A percentile compares a stretch with the other conserved stretches of the same genome.
Conservation (phyloP, 1,284 basidiomycete species). For the Hymenochaete sp. region DNA sequence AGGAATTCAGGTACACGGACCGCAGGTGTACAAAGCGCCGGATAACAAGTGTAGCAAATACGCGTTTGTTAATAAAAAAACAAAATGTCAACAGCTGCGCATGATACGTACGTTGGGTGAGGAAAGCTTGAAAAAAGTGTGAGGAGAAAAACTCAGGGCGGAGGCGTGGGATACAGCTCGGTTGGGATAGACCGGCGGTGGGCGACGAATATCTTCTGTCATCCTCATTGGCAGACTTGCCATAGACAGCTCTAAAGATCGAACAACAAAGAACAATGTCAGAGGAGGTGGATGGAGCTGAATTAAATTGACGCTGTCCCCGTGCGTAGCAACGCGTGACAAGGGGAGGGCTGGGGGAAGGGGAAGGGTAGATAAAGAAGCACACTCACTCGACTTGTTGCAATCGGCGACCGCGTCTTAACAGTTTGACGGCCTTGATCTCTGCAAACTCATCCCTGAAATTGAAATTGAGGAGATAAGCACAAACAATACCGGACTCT, state of each 20-base stretch:
- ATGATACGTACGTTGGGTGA: constrained; percentile 65
- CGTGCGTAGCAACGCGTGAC: too few species aligned
- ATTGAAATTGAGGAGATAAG: too few species aligned
- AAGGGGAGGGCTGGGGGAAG: too few species aligned
- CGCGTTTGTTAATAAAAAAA: too few species aligned
- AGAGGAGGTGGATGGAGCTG: constrained; percentile 1
- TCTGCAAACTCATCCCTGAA: constrained; percentile 80
- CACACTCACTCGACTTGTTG: constrained; percentile 61
- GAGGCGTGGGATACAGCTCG: constrained; percentile 57
- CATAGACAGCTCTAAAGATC: constrained; percentile 36
- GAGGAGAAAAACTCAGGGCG: constrained; percentile 74
- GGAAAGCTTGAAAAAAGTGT: constrained; percentile 73
- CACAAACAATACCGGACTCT: too few species aligned
- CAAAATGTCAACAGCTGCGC: constrained; percentile 5
- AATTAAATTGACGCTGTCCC: too few species aligned
- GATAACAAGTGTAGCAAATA: too few species aligned
- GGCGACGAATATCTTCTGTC: constrained; percentile 18
- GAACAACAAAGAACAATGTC: constrained; percentile 3
- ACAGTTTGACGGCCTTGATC: constrained; percentile 77
- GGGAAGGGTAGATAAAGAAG: too few species aligned
- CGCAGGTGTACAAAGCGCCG: too few species aligned
- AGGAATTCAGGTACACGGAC: too few species aligned
- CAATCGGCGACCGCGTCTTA: constrained; percentile 73
- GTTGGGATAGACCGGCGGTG: constrained; percentile 20
- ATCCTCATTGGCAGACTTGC: constrained; percentile 41